These are phyloP conservation scores for Fusarium udum DNA, from an alignment of 2,329 filamentous ascomycete species.

Conservation along the genomic window DNA sequence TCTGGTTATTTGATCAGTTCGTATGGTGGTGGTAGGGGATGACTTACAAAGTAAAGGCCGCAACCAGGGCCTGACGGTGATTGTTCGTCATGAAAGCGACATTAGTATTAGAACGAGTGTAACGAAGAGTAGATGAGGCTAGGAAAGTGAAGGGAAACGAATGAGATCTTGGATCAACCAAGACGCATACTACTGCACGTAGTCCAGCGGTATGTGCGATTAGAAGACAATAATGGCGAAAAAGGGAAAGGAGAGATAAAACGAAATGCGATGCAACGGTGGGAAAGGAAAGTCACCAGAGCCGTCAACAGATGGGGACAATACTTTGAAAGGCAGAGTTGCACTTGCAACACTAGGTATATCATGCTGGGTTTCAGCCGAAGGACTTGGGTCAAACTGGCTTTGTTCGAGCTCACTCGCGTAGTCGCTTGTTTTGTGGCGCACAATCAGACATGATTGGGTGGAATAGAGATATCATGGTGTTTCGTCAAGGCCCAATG, in stretches of 20 bases:
- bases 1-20: conserved; percentile 39
- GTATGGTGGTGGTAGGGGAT: neutral
- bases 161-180: conserved; percentile 34
- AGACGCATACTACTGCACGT: conserved; percentile 26
- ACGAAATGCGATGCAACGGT: conserved; percentile 22
- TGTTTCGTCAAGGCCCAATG: conserved; percentile 30
- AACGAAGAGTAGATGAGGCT: conserved; percentile 46
- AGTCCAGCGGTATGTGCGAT: conserved; percentile 25
- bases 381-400: conserved; percentile 40
- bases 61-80: conserved; percentile 59
- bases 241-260: conserved; percentile 24
- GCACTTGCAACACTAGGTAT: conserved; percentile 31
- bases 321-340: conserved; percentile 18
- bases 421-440: conserved; percentile 22
- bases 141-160: conserved; percentile 32
- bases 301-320: conserved; percentile 11
- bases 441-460: conserved; percentile 37
- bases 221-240: conserved; percentile 24
- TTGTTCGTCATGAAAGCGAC: conserved; percentile 55
- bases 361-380: conserved; percentile 34
- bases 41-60: conserved; percentile 65
- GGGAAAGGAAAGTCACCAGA: conserved; percentile 6
- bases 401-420: conserved; percentile 40
- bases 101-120: conserved; percentile 43
- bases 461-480: conserved; percentile 12